Conservation (phyloP, 805 yeast species). For the Yarrowia alimentaria region DNA sequence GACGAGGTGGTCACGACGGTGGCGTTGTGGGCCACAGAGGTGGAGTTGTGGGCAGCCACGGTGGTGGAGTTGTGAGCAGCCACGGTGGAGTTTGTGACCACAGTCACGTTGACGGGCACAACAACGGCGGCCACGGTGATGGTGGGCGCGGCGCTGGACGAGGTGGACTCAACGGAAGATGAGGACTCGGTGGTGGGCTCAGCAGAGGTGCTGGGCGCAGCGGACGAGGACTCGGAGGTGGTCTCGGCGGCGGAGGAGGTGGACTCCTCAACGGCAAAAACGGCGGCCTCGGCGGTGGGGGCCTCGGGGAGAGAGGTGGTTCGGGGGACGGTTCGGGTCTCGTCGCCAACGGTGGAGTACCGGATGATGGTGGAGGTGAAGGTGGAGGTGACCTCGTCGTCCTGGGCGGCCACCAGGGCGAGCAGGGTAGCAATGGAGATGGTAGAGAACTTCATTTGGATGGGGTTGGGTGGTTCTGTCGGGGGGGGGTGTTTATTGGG, state of each 20-base stretch:
- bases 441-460: conserved; percentile 8
- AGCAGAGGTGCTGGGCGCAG: neutral
- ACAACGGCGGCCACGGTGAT: no score
- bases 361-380: conserved; percentile 4
- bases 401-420: conserved; percentile 10
- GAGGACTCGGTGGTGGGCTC: neutral
- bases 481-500: conserved; percentile 1
- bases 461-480: neutral
- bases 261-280: conserved; percentile 1
- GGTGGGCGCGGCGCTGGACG: neutral
- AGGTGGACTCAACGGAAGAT: conserved; percentile 23
- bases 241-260: conserved; percentile 2
- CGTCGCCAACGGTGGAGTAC: conserved; percentile 7
- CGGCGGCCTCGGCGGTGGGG: conserved; percentile 7
- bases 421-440: conserved; percentile 1
- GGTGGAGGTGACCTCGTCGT: conserved; percentile 19
- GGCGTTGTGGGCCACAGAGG: conserved; percentile 1
- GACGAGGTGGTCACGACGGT: conserved; percentile 18
- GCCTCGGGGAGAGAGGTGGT: conserved; percentile 18
- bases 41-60: neutral
- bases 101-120: no score
- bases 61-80: conserved; percentile 10
- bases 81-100: neutral
- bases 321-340: conserved; percentile 28
- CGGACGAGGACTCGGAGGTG: conserved; percentile 2